Percentiles rank a stretch among this genome's conserved stretches.
phyloP scores from a whole-genome alignment of 495 filamentous ascomycete species.

The Annulohypoxylon nitens region DNA sequence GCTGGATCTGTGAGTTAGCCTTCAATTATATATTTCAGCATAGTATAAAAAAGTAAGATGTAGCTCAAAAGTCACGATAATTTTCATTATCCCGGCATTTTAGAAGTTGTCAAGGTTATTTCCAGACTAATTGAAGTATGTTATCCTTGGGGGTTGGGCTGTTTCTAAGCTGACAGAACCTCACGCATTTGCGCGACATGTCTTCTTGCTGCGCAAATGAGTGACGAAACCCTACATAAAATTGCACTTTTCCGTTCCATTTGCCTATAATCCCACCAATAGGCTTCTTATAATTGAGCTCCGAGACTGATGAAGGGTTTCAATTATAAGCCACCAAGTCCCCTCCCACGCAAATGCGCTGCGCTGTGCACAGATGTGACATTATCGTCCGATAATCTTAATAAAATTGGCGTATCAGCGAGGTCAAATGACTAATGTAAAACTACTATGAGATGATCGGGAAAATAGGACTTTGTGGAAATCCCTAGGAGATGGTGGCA shows the following conservation, averaged over 20 bases:
- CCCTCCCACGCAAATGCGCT: constrained; percentile 32
- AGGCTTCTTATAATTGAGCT: not conserved
- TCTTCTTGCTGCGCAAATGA: constrained; percentile 29
- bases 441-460: not conserved
- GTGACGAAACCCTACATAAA: constrained; percentile 29
- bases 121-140: not conserved
- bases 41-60: not conserved
- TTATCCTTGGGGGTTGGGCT: not conserved
- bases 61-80: not conserved
- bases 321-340: constrained; percentile 21
- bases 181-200: constrained; percentile 35
- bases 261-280: constrained; percentile 19
- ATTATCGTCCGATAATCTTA: constrained; percentile 6
- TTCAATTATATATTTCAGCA: too few relatives aligned
- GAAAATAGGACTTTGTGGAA: not conserved
- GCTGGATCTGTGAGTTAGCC: too few relatives aligned
- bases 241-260: constrained; percentile 11
- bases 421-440: not conserved
- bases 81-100: not conserved
- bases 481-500: not conserved
- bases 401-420: not conserved
- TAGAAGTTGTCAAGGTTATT: not conserved
- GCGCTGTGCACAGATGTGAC: not conserved
- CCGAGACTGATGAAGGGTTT: constrained; percentile 4
- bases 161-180: constrained; percentile 8